Evolutionary conservation across 257 asterid species (phyloP).

Genomic region (Ballota nigra): DNA sequence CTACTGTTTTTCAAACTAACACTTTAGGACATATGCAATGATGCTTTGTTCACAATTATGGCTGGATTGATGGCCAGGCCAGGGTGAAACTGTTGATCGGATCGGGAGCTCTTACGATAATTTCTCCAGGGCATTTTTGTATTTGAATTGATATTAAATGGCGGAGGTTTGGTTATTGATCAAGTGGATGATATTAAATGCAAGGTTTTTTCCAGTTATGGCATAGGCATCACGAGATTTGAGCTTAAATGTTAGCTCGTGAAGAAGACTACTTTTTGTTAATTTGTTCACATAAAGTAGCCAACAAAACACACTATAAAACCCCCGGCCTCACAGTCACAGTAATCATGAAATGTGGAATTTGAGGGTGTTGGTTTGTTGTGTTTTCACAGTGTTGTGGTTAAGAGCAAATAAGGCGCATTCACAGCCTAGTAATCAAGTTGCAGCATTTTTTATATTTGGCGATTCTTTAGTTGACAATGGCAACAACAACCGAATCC

Average conservation of each 20-base stretch:
- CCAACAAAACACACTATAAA: conserved; percentile 23
- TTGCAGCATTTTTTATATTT: conserved; percentile 69
- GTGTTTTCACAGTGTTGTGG: conserved; percentile 25
- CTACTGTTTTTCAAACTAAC: too few species aligned
- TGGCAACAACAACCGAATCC: conserved; percentile 80
- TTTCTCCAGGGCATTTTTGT: too few species aligned
- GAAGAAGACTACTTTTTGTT: conserved; percentile 22
- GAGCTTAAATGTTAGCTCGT: conserved; percentile 14
- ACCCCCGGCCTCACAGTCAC: background rate
- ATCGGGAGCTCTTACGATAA: too few species aligned
- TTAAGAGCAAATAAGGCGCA: conserved; percentile 29
- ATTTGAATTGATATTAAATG: too few species aligned
- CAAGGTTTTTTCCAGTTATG: too few species aligned
- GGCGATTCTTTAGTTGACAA: conserved; percentile 92
- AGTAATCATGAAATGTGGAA: conserved; percentile 20
- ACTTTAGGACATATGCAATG: too few species aligned
- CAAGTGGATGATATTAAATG: too few species aligned
- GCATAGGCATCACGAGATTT: too few species aligned
- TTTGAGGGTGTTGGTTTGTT: conserved; percentile 28
- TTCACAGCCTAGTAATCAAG: conserved; percentile 46
- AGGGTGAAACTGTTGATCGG: too few species aligned
- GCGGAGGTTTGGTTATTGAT: too few species aligned
- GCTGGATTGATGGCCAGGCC: too few species aligned
- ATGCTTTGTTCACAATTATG: too few species aligned
- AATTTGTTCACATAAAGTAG: conserved; percentile 26